phyloP scores from a whole-genome alignment of 768 basidiomycete genomes.

The Phaeolepiota aurea region DNA sequence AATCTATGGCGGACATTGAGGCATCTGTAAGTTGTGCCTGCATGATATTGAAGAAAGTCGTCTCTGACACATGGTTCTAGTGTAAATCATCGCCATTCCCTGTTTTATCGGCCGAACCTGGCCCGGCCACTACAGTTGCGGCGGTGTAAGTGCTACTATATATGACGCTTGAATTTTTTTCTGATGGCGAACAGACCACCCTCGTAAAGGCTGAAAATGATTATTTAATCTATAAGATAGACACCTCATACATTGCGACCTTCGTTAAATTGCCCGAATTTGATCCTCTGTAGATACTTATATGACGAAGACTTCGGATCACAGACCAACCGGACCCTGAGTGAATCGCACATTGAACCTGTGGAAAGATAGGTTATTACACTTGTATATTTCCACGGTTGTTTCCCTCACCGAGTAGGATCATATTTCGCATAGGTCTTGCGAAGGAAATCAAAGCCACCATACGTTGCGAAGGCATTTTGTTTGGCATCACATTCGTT shows the following conservation, averaged over 20 bases:
- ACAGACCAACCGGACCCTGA: neutral
- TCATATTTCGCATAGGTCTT: constrained; percentile 21
- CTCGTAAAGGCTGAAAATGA: too few species aligned
- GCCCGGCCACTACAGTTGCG: constrained; percentile 10
- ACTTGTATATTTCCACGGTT: neutral
- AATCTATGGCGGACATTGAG: constrained; percentile 17
- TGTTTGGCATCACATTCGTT: constrained; percentile 18
- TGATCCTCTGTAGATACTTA: neutral
- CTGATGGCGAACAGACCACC: too few species aligned
- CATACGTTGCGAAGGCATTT: constrained; percentile 18
- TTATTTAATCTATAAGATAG: too few species aligned
- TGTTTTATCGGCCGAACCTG: neutral
- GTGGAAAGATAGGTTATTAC: neutral
- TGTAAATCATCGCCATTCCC: neutral
- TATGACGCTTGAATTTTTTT: too few species aligned
- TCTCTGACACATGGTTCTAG: neutral
- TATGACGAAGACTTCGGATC: neutral
- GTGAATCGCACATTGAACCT: neutral
- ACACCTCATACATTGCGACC: too few species aligned
- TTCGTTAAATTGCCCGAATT: neutral
- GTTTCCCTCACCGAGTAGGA: constrained; percentile 16
- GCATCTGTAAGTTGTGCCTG: constrained; percentile 10
- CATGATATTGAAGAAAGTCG: neutral
- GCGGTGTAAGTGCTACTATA: constrained; percentile 12
- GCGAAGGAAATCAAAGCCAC: constrained; percentile 16